Percentiles rank a stretch among this genome's conserved stretches.
phyloP scores from a whole-genome alignment of 148 eudicot species.

The Vaccinium macrocarpon region DNA sequence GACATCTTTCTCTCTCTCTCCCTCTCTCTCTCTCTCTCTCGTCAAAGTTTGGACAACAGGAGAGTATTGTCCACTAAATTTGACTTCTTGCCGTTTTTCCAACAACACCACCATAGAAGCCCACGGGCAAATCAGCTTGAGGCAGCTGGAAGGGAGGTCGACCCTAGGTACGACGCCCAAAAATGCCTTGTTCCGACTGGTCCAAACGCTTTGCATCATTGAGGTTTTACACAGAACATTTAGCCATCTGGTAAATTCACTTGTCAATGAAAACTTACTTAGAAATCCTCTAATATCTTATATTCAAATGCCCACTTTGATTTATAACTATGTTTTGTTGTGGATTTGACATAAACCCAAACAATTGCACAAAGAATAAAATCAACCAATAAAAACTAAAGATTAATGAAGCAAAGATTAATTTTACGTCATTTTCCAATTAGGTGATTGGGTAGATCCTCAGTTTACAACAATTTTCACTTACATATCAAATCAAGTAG shows the following conservation, averaged over 20 bases:
- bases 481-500: too few species aligned
- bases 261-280: too few species aligned
- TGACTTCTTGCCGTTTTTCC: conserved; percentile 12
- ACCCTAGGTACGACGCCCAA: conserved; percentile 21
- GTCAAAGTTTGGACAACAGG: background rate
- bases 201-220: conserved; percentile 38
- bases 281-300: too few species aligned
- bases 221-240: background rate
- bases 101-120: background rate
- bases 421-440: too few species aligned
- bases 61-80: background rate
- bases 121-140: background rate
- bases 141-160: conserved; percentile 12
- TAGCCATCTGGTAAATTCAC: background rate
- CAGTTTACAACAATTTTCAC: too few species aligned
- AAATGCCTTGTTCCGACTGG: conserved; percentile 34
- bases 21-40: background rate
- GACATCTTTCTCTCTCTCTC: background rate
- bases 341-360: too few species aligned
- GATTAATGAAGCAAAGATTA: too few species aligned
- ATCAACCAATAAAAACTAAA: too few species aligned
- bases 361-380: too few species aligned
- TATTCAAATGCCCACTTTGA: too few species aligned
- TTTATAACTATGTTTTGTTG: too few species aligned
- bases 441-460: too few species aligned